Base-by-base conservation (phyloP, 139 green algal genomes). In the Pedinophyceae sp. region DNA sequence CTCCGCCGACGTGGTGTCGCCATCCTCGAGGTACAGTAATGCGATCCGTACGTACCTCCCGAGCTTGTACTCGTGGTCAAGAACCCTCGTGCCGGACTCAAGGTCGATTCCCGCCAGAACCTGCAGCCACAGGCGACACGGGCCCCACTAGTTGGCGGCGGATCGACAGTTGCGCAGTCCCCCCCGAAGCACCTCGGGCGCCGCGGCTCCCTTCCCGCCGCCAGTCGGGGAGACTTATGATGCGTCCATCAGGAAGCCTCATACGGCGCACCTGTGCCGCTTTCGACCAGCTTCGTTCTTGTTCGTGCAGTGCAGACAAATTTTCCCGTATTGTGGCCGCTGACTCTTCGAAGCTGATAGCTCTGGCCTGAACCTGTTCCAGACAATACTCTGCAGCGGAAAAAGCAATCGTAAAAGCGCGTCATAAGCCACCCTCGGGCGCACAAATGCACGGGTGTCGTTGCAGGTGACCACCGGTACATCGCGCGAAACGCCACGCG, bases 1-100 rank as follows among this genome's bases (percentile, higher is more conserved):
- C 61, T 98, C 90, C 20, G 88, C 91, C 48, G 74, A 80, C 16
- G 86, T 69, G 6, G 84, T 66, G 58, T 97, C 87, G 50, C 93
- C 87, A 48, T 95, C 90, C 71, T 94, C 78, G 27, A 77, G 64
- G 64, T 87, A 95, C 50, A 98, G 77, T 77, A 93, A 88, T 0
- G 90, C 83, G 16, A 97, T 96, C 56, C 88, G 84, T 40, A 98
- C 74, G 65, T 85, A 84, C 60, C 87, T 92, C 20, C 27, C 30
- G 39, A 98, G 74, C 68, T 87, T 88, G 74, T 94, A 93, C 58
- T 69, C 54, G 2, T 66, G 45, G 30, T 90, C 76, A 38, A 82
- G 50, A 28, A 49, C 2, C 2, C 49, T 43, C 54, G 51, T 28
- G 67, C 83, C 72, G 29, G 69, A 79, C 59, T 94, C 85, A 3